Evolutionary conservation across 75 land plant species (phyloP), one percentile per base, ranked within the genome.

Genomic region (Selaginella moellendorffii): DNA sequence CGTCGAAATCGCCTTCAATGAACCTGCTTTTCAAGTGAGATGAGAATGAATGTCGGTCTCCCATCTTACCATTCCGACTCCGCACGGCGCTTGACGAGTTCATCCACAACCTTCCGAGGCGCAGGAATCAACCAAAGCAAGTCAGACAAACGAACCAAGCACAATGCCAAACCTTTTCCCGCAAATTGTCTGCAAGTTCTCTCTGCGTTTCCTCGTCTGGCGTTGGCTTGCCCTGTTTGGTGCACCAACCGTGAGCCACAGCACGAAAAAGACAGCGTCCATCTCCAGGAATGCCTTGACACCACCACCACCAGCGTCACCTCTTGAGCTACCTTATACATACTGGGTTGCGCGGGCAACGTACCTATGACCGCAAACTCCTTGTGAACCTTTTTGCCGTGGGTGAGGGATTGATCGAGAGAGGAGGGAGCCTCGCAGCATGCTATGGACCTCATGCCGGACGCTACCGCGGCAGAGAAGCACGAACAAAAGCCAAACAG

Each of bases 261-360:
- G 99, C 88, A 27, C 99, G 91, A 66, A 95, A 95, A 60, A 95
- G 70, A 58, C 99, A 95, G 59, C 99, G 80, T 8, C 99, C 99
- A 80, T 95, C 99, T 58, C 97, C 99, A 54, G 99, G 99, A 19
- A 95, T 81, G 31, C 90, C 99, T 95, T 75, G 52, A 52, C 21
- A 26, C 14, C 5, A 36, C 14, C 5, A 5, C 5, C 14, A 36
- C 14, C n/a, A n/a, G n/a, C n/a, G n/a, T n/a, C n/a, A n/a, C n/a
- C n/a, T n/a, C n/a, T n/a, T n/a, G n/a, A n/a, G n/a, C n/a, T n/a
- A n/a, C n/a, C n/a, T 5, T 36, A 36, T 36, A 36, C 46, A 36
- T 36, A 36, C 14, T 36, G 46, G 5, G 14, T 36, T 5, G 46
- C 46, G 46, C 14, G 14, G 61, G 54, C 26, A 26, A 52, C 75